phyloP scores from a whole-genome alignment of 768 basidiomycete genomes.

The Gelatoporia subvermispora region DNA sequence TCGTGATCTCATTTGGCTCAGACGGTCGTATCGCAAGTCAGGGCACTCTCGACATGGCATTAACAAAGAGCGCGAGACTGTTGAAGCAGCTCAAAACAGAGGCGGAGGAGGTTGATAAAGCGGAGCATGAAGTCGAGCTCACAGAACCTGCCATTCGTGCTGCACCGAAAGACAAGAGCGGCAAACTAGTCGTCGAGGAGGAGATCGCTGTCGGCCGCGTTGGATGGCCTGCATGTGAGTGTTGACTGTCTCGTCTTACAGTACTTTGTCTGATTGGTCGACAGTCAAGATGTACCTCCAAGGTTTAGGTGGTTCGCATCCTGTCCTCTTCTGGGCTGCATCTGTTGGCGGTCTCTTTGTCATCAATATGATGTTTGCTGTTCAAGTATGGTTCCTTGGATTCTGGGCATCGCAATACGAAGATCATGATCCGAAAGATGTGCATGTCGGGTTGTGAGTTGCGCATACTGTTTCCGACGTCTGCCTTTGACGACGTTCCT shows the following conservation, averaged over 20 bases:
- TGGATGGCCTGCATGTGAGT: constrained; percentile 39
- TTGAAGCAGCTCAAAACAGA: constrained; percentile 21
- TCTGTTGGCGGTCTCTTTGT: constrained; percentile 14
- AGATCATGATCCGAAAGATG: constrained; percentile 25
- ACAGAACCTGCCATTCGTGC: no score
- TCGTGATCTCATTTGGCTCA: constrained; percentile 46
- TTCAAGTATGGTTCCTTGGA: constrained; percentile 41
- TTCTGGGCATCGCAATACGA: constrained; percentile 42
- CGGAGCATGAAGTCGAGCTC: no score
- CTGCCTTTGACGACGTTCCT: neutral
- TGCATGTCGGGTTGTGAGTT: constrained; percentile 30
- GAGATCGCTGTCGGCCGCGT: constrained; percentile 60
- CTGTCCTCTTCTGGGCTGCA: constrained; percentile 28
- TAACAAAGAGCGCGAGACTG: constrained; percentile 36
- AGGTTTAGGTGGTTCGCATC: constrained; percentile 19
- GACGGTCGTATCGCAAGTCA: constrained; percentile 50
- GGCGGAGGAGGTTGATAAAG: no score
- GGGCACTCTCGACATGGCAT: constrained; percentile 42
- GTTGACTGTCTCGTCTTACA: neutral
- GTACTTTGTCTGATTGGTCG: constrained; percentile 1
- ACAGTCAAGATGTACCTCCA: constrained; percentile 27
- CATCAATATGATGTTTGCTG: constrained; percentile 15
- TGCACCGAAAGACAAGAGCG: constrained; percentile 27
- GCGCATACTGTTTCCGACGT: neutral
- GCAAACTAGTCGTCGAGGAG: constrained; percentile 62